Percentiles rank a stretch among this genome's conserved stretches.
Evolutionary conservation across 1,284 basidiomycete species (phyloP).

Genomic region (Fomes fomentarius): DNA sequence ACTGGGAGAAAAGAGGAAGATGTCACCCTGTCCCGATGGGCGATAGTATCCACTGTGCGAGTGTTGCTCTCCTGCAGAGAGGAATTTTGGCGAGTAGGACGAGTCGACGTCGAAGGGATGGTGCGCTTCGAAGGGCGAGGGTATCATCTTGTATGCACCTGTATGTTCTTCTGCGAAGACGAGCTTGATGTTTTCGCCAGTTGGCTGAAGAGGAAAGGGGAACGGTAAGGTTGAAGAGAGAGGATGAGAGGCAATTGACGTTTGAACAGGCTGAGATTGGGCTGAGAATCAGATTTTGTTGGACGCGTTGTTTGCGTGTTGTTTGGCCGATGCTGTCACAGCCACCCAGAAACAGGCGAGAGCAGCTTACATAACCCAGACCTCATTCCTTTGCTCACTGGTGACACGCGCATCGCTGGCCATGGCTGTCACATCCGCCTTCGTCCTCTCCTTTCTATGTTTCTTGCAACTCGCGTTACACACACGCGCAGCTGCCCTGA

Average conservation of each 20-base stretch:
- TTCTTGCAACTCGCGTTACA: slow-evolving; percentile 24
- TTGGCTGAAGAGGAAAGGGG: not conserved
- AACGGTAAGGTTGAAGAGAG: not conserved
- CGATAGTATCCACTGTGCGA: slow-evolving; percentile 8
- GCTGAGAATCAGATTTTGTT: not conserved
- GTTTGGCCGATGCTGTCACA: slow-evolving; percentile 26
- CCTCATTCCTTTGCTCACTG: slow-evolving; percentile 15
- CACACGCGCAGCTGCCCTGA: slow-evolving; percentile 72
- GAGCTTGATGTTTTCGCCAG: not conserved
- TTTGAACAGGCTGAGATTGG: not conserved
- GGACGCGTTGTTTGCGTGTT: slow-evolving; percentile 34
- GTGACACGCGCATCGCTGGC: slow-evolving; percentile 26
- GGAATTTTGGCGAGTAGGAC: not conserved
- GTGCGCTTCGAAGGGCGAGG: slow-evolving; percentile 4
- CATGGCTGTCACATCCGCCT: slow-evolving; percentile 28
- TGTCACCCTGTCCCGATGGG: slow-evolving; percentile 12
- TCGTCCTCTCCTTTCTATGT: slow-evolving; percentile 26
- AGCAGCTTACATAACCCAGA: slow-evolving; percentile 17
- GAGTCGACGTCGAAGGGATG: not conserved
- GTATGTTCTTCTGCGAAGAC: too few species aligned
- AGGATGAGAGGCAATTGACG: not conserved
- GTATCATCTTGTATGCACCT: slow-evolving; percentile 15
- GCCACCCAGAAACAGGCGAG: slow-evolving; percentile 13
- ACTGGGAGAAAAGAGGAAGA: slow-evolving; percentile 23
- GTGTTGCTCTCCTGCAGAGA: not conserved